Evolutionary conservation across 2,329 filamentous ascomycete genomes (phyloP).

Genomic region (Helminthosporium solani): DNA sequence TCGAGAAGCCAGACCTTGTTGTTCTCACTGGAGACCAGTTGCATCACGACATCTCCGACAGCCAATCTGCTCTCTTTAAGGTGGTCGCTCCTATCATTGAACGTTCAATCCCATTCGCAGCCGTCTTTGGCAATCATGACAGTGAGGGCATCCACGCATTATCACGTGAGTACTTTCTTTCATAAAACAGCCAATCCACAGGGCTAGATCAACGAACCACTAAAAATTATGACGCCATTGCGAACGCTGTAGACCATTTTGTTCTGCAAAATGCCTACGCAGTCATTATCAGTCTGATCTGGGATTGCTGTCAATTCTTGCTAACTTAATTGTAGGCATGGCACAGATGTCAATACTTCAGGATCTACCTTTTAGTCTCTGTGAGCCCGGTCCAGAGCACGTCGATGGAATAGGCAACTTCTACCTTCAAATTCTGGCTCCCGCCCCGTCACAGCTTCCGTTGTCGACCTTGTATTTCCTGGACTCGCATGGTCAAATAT

Average conservation of each 20-base stretch:
- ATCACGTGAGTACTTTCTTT: constrained; percentile 17
- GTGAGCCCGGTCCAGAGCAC: constrained; percentile 73
- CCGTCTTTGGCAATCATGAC: constrained; percentile 71
- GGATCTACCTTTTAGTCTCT: constrained; percentile 75
- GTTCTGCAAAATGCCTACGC: constrained; percentile 2
- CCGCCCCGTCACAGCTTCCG: constrained; percentile 42
- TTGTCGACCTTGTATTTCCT: constrained; percentile 75
- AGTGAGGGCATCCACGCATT: constrained; percentile 43
- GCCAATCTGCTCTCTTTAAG: constrained; percentile 14
- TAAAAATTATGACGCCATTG: too few species aligned
- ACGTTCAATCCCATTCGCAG: constrained; percentile 60
- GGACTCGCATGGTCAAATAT: constrained; percentile 85
- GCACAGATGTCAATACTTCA: constrained; percentile 20
- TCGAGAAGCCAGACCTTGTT: constrained; percentile 59
- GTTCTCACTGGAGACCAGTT: constrained; percentile 71
- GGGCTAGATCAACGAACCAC: too few species aligned
- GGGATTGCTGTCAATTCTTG: constrained; percentile 10
- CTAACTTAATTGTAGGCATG: constrained; percentile 14
- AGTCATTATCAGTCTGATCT: too few species aligned
- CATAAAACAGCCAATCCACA: too few species aligned
- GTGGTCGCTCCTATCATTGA: constrained; percentile 50
- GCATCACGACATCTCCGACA: constrained; percentile 61
- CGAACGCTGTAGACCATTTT: constrained; percentile 3
- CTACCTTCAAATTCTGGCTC: constrained; percentile 79
- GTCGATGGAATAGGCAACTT: constrained; percentile 94